Evolutionary conservation across 345 rosid genomes (phyloP), one percentile per base, ranked within the genome.

Genomic region (Ceriops tagal): DNA sequence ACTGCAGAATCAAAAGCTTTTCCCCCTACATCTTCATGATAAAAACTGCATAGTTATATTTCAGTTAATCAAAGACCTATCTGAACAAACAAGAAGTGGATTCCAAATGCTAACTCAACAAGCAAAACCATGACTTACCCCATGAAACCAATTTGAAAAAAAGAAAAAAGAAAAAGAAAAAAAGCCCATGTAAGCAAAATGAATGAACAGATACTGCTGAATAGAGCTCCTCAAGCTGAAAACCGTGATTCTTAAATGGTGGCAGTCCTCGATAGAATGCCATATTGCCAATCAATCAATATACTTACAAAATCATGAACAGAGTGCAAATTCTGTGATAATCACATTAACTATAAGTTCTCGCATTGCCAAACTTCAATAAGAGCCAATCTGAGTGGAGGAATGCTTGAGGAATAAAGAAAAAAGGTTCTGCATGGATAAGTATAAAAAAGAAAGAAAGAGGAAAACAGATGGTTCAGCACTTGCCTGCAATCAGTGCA

Each of bases 401-500:
- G 6, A 19, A 13, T n/a, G 7, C 64, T 7, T 7, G 20, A 52
- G n/a, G 53, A 58, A 19, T 5, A 30, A 22, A 53, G 6, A 8
- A 52, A 46, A 19, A 24, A 4, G 2, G 51, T 66, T 63, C 30
- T 31, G 34, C 27, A 21, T 5, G 21, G 47, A 13, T 68, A 37
- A 49, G 18, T 59, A 58, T 58, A 26, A 56, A 43, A 24, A 39
- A 7, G 21, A 39, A 16, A 35, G 15, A 19, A 31, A 31, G 37
- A 31, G 61, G 26, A 58, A 53, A 47, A 16, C 26, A 37, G 62
- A 66, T 22, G 52, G 31, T 30, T 61, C 61, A 27, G 43, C 58
- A 49, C 28, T 63, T 78, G 88, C 97, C 99, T 73, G 92, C 79
- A 64, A 79, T 70, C 49, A 85, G 72, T 58, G 82, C 85, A 71